A percentile compares a stretch with the other conserved stretches of the same genome.
These are phyloP conservation scores for Fraxinus sp. DNA, from an alignment of 305 asterid species.

Conservation along the genomic window DNA sequence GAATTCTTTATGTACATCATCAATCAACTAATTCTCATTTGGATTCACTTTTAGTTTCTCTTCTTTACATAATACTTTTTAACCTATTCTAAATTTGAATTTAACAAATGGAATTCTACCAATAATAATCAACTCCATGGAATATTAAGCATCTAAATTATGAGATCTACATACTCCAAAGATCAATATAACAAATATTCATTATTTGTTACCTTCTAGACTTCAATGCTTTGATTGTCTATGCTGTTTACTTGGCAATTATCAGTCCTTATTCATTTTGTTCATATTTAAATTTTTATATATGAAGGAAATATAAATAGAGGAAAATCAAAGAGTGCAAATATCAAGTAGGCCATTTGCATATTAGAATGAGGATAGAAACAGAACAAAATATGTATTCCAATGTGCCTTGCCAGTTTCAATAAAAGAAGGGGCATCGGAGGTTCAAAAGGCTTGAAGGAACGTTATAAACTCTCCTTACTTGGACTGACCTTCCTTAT, in stretches of 20 bases:
- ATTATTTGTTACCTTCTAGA: background rate
- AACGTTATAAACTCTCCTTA: background rate
- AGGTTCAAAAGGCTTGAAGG: background rate
- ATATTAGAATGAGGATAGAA: background rate
- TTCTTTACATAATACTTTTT: background rate
- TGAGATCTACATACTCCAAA: background rate
- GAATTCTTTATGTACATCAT: background rate
- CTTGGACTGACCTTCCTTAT: background rate
- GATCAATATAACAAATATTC: background rate
- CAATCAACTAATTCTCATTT: background rate
- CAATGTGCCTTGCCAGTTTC: background rate
- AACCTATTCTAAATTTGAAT: background rate
- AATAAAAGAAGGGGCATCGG: constrained; percentile 1
- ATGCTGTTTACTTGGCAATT: background rate
- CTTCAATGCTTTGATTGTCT: background rate
- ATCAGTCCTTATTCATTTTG: background rate
- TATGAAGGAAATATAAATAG: background rate
- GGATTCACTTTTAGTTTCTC: constrained; percentile 2
- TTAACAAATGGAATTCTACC: background rate
- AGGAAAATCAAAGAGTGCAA: background rate
- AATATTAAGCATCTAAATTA: background rate
- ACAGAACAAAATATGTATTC: background rate
- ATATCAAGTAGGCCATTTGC: background rate
- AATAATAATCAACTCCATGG: background rate
- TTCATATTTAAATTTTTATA: background rate